Evolutionary conservation across 1,284 basidiomycete species (phyloP).

Genomic region (Wolfiporia cocos): DNA sequence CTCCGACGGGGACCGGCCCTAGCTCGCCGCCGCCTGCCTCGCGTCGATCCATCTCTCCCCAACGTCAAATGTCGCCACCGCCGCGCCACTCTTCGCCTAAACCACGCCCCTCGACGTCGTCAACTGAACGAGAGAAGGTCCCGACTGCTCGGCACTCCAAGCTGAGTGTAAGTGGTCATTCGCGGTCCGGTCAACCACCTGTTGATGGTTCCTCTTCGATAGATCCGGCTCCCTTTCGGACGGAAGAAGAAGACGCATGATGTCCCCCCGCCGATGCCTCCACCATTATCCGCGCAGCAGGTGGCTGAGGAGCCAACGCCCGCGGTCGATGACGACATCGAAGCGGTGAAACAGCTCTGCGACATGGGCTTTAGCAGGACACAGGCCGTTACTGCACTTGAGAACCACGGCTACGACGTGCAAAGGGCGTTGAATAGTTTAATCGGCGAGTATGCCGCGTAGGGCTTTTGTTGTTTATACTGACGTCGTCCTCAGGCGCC

Average conservation of each 20-base stretch:
- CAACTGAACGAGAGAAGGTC: conserved; percentile 45
- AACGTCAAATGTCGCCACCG: conserved; percentile 43
- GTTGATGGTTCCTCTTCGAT: conserved; percentile 6
- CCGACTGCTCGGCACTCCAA: conserved; percentile 57
- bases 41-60: conserved; percentile 35
- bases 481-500: conserved; percentile 3
- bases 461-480: neutral
- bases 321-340: conserved; percentile 66
- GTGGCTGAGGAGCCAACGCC: conserved; percentile 49
- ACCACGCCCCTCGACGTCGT: conserved; percentile 51
- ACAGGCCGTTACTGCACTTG: conserved; percentile 74
- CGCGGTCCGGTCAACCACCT: neutral
- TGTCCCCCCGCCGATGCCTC: conserved; percentile 33
- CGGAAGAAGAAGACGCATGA: conserved; percentile 64
- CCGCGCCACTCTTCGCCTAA: conserved; percentile 50
- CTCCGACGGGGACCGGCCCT: conserved; percentile 27
- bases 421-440: conserved; percentile 68
- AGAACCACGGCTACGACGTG: conserved; percentile 71
- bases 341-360: conserved; percentile 69
- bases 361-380: conserved; percentile 79
- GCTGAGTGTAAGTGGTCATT: conserved; percentile 53
- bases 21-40: conserved; percentile 24
- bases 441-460: conserved; percentile 30
- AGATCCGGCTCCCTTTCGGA: conserved; percentile 77
- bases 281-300: conserved; percentile 31